Conservation (phyloP, 2,329 filamentous ascomycete genomes). For the Coniochaeta sp. region DNA sequence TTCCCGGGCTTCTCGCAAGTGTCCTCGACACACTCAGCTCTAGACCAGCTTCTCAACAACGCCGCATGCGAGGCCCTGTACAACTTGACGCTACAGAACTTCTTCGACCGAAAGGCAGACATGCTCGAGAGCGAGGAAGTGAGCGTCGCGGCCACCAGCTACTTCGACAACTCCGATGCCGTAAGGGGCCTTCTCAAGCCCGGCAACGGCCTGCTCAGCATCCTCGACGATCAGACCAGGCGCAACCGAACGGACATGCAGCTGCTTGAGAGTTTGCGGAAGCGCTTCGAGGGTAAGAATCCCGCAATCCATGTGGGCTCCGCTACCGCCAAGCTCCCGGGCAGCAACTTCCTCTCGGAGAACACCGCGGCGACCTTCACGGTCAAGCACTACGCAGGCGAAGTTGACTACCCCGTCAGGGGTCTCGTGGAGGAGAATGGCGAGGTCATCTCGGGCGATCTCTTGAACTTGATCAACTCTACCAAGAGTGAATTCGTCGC, state of each 20-base stretch:
- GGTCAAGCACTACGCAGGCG: slow-evolving; percentile 90
- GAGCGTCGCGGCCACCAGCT: slow-evolving; percentile 81
- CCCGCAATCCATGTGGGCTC: slow-evolving; percentile 76
- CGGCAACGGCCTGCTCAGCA: slow-evolving; percentile 87
- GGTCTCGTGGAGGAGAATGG: slow-evolving; percentile 92
- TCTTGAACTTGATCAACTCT: slow-evolving; percentile 87
- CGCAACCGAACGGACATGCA: slow-evolving; percentile 85
- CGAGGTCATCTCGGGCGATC: slow-evolving; percentile 88
- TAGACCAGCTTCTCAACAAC: slow-evolving; percentile 93
- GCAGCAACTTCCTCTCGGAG: slow-evolving; percentile 83
- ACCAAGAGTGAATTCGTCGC: slow-evolving; percentile 85
- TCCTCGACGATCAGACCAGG: slow-evolving; percentile 90
- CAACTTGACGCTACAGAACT: slow-evolving; percentile 88
- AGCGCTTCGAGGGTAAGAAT: slow-evolving; percentile 92
- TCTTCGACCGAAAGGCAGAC: slow-evolving; percentile 92
- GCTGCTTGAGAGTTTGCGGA: slow-evolving; percentile 81
- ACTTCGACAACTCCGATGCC: slow-evolving; percentile 95
- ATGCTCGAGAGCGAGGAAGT: slow-evolving; percentile 93
- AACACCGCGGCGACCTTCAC: slow-evolving; percentile 78
- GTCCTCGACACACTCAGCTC: slow-evolving; percentile 70
- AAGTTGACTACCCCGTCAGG: slow-evolving; percentile 87
- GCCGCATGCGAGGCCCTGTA: slow-evolving; percentile 88
- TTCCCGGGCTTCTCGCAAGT: slow-evolving; percentile 93
- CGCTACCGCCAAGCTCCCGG: slow-evolving; percentile 68
- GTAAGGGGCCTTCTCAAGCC: slow-evolving; percentile 87